phyloP scores from a whole-genome alignment of 2,329 filamentous ascomycete genomes.

The Dactylellina cionopaga region DNA sequence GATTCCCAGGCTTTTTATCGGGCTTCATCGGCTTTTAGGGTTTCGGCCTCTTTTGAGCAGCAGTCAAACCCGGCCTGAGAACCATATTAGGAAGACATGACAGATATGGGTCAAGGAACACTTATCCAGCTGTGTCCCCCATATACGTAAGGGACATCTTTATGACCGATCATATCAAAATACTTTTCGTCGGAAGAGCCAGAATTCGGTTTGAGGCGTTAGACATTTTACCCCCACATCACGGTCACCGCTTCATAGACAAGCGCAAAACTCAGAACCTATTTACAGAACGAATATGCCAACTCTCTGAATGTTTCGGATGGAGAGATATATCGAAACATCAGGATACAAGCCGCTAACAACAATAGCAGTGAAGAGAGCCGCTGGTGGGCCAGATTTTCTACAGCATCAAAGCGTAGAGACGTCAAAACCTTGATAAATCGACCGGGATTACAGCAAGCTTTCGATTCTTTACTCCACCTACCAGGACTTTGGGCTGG shows the following conservation, averaged over 20 bases:
- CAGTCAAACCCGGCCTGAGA: too few species aligned
- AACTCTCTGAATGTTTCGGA: constrained; percentile 15
- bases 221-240: not conserved
- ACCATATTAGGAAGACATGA: too few species aligned
- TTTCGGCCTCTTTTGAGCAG: too few species aligned
- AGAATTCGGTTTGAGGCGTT: not conserved
- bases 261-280: not conserved
- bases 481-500: constrained; percentile 10
- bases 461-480: constrained; percentile 4
- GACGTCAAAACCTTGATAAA: not conserved
- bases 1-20: not conserved
- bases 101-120: not conserved
- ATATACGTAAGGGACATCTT: not conserved
- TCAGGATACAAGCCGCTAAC: not conserved
- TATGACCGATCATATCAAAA: not conserved
- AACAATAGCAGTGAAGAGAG: not conserved
- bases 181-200: constrained; percentile 1
- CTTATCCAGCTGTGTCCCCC: not conserved
- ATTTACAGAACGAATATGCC: constrained; percentile 7
- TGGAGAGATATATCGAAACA: too few species aligned
- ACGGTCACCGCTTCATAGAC: constrained; percentile 4
- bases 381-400: constrained; percentile 1
- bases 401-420: constrained; percentile 9
- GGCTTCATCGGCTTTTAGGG: too few species aligned
- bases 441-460: not conserved